phyloP scores from a whole-genome alignment of 1,139 yeast genomes.

The Hyphopichia wangnamkhiaoensis region DNA sequence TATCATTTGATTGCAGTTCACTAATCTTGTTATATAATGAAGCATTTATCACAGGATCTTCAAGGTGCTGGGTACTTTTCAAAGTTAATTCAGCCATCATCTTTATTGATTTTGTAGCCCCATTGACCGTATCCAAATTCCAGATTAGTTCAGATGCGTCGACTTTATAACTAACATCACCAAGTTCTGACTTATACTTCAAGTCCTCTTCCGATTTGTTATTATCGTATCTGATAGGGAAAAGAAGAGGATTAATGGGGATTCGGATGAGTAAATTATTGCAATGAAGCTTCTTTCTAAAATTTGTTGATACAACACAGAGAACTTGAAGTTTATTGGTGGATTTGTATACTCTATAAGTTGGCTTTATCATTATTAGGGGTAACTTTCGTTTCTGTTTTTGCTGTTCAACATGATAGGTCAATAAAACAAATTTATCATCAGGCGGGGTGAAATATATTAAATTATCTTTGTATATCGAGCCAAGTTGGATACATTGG shows the following conservation, averaged over 20 bases:
- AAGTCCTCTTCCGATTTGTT: conserved; percentile 25
- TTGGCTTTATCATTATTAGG: conserved; percentile 39
- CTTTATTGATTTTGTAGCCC: conserved; percentile 38
- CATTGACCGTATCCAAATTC: conserved; percentile 59
- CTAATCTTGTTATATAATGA: conserved; percentile 1
- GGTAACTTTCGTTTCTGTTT: conserved; percentile 37
- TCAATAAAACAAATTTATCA: conserved; percentile 41
- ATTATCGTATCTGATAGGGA: conserved; percentile 36
- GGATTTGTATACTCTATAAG: conserved; percentile 24
- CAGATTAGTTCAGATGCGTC: conserved; percentile 58
- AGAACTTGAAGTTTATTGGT: conserved; percentile 35
- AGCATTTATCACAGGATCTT: neutral
- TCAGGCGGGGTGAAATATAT: conserved; percentile 50
- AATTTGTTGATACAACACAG: conserved; percentile 36
- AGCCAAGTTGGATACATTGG: conserved; percentile 44
- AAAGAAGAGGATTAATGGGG: conserved; percentile 39
- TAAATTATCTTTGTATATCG: conserved; percentile 39
- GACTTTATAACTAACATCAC: conserved; percentile 41
- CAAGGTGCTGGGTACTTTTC: conserved; percentile 7
- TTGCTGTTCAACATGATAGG: conserved; percentile 44
- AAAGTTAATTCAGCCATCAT: conserved; percentile 48
- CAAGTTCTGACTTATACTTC: conserved; percentile 44
- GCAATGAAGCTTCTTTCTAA: conserved; percentile 38
- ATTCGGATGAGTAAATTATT: conserved; percentile 31
- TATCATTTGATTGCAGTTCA: conserved; percentile 5